Percentiles rank a stretch among this genome's conserved stretches.
Conservation (phyloP, 441 rosid genomes). For the Metrosideros polymorpha region DNA sequence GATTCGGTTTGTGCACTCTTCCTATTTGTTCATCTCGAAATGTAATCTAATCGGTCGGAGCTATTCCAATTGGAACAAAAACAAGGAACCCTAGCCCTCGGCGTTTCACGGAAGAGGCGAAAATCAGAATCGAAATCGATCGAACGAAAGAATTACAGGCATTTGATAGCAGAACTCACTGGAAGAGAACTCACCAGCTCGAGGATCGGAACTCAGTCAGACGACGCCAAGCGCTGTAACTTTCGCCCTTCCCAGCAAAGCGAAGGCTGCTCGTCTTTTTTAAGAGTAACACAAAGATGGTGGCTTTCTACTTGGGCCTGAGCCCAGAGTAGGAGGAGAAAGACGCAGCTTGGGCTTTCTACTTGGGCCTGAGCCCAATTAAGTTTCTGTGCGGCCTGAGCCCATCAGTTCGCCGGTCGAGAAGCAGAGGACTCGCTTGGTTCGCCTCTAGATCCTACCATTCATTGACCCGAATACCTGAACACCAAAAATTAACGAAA, state of each 20-base stretch:
- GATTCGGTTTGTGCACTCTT: too few species aligned
- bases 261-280: background rate
- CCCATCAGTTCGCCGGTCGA: background rate
- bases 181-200: background rate
- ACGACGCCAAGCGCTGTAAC: background rate
- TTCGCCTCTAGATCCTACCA: background rate
- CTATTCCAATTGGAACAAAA: background rate
- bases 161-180: background rate
- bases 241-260: background rate
- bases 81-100: background rate
- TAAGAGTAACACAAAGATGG: background rate
- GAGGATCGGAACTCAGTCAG: background rate
- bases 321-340: background rate
- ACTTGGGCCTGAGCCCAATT: background rate
- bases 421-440: background rate
- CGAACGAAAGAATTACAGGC: background rate
- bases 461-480: too few species aligned
- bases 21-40: background rate
- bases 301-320: background rate
- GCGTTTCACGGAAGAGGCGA: background rate
- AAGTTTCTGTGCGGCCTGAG: background rate
- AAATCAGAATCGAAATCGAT: background rate
- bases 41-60: background rate
- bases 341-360: background rate
- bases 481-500: background rate